These are phyloP conservation scores for Fusarium cicatricum DNA, from an alignment of 2,329 filamentous ascomycete species.

Conservation along the genomic window DNA sequence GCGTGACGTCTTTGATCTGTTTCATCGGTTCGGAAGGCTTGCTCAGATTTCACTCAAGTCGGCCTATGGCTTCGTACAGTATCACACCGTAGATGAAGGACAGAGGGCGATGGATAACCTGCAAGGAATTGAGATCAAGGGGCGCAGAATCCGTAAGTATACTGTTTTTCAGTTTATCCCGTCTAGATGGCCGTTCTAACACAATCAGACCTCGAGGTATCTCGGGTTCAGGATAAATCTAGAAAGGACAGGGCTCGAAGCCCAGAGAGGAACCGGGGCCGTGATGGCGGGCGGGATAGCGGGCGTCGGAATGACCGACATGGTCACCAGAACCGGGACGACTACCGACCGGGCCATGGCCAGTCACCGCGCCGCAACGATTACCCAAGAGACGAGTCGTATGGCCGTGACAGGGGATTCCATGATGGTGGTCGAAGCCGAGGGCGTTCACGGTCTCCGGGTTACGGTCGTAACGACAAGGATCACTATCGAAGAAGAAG, in stretches of 20 bases:
- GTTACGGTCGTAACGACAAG: slow-evolving; percentile 52
- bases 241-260: slow-evolving; percentile 67
- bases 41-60: slow-evolving; percentile 97
- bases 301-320: slow-evolving; percentile 56
- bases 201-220: slow-evolving; percentile 78
- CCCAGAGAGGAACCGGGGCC: slow-evolving; percentile 66
- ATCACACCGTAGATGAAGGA: slow-evolving; percentile 79
- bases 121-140: slow-evolving; percentile 82
- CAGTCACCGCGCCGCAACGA: slow-evolving; percentile 65
- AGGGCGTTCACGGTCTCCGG: slow-evolving; percentile 75
- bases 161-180: background rate
- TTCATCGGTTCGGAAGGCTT: slow-evolving; percentile 83
- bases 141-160: slow-evolving; percentile 89
- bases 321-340: slow-evolving; percentile 64
- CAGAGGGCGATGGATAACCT: slow-evolving; percentile 77
- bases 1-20: slow-evolving; percentile 90
- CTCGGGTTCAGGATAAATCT: slow-evolving; percentile 80
- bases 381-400: slow-evolving; percentile 68
- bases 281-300: slow-evolving; percentile 62
- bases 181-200: slow-evolving; percentile 9
- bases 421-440: slow-evolving; percentile 55
- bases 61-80: slow-evolving; percentile 97
- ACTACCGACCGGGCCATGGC: slow-evolving; percentile 69
- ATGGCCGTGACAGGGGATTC: slow-evolving; percentile 58
- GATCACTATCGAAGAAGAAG: slow-evolving; percentile 73